Percentiles rank a stretch among this genome's conserved stretches.
Conservation (phyloP, 148 eudicot species). For the Cornus controversa region DNA sequence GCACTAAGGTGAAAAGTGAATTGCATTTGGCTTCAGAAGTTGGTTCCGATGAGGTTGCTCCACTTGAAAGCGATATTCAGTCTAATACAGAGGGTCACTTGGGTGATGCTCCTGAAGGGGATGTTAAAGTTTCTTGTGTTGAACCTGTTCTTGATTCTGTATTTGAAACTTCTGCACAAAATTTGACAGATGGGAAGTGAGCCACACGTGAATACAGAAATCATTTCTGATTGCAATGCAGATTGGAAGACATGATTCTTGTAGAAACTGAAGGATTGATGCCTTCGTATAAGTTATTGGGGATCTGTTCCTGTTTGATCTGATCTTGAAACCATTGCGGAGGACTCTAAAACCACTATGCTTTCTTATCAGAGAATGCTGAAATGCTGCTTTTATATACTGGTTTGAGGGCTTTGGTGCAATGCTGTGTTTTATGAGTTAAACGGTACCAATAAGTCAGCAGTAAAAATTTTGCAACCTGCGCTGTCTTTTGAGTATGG, state of each 20-base stretch:
- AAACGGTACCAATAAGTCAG: neutral
- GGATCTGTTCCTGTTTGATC: neutral
- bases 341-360: neutral
- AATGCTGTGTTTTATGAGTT: neutral
- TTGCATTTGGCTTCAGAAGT: neutral
- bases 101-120: neutral
- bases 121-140: neutral
- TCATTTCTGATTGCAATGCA: neutral
- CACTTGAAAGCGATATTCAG: neutral
- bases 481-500: neutral
- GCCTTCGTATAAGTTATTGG: neutral
- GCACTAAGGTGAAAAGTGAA: neutral
- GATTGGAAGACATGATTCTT: neutral
- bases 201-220: neutral
- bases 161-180: neutral
- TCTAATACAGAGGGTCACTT: neutral
- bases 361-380: neutral
- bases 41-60: neutral
- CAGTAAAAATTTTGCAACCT: neutral
- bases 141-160: neutral
- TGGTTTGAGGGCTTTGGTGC: neutral
- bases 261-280: slow-evolving; percentile 1
- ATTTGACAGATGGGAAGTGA: slow-evolving; percentile 4
- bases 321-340: neutral
- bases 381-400: neutral